Evolutionary conservation across 371 early-diverging fungal species (phyloP).

Genomic region (Dichotomocladium elegans): DNA sequence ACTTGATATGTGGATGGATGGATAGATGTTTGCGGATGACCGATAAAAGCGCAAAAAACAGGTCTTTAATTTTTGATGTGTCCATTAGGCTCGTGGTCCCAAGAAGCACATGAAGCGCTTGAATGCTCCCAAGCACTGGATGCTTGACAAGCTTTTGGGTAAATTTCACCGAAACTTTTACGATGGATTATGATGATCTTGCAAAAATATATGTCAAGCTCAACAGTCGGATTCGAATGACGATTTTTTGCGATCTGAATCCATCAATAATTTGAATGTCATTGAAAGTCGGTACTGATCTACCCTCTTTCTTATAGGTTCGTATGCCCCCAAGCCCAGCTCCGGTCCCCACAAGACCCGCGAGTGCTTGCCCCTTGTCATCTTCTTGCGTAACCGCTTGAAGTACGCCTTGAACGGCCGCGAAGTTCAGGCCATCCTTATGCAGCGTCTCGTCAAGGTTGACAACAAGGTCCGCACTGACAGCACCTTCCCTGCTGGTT

Average conservation of each 20-base stretch:
- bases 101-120: conserved; percentile 99
- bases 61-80: not conserved
- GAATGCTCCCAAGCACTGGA: conserved; percentile 99
- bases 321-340: conserved; percentile 95
- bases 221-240: conserved; percentile 22
- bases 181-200: conserved; percentile 8
- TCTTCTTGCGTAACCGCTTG: conserved; percentile 98
- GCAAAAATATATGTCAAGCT: conserved; percentile 18
- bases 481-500: conserved; percentile 98
- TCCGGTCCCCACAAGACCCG: conserved; percentile 99
- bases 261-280: not conserved
- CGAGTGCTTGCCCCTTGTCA: conserved; percentile 98
- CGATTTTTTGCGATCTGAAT: conserved; percentile 25
- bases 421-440: conserved; percentile 96
- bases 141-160: conserved; percentile 96
- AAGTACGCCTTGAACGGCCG: conserved; percentile 98
- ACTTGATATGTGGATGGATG: conserved; percentile 1
- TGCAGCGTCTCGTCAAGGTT: conserved; percentile 98
- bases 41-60: not conserved
- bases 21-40: conserved; percentile 10
- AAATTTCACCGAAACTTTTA: not conserved
- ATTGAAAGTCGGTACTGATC: too few relatives aligned
- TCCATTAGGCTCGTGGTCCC: conserved; percentile 92
- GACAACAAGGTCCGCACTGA: conserved; percentile 99
- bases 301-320: conserved; percentile 19